Evolutionary conservation across 2,329 filamentous ascomycete genomes (phyloP), one percentile per base, ranked within the genome.

Genomic region (Chaetomiaceae sp.): DNA sequence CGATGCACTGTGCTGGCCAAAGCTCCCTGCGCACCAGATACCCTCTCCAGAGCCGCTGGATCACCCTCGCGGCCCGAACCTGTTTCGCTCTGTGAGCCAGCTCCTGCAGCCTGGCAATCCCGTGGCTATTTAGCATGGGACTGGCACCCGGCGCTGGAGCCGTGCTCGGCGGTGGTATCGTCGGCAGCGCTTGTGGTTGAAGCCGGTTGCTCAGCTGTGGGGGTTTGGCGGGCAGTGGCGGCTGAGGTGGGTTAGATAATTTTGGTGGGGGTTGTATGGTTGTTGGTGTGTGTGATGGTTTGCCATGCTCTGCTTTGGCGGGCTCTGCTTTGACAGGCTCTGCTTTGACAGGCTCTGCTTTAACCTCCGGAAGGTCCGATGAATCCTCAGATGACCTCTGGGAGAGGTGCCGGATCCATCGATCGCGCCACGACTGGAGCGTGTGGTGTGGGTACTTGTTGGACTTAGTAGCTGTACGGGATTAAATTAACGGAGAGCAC

Each of bases 371-470:
- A 16, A n/a, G n/a, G n/a, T 8, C 18, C 11, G 42, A 9, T 13
- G 21, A 13, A 25, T 34, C n/a, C 18, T 25, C 14, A 33, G 29
- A 16, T 25, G n/a, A 42, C 8, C 30, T 27, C 25, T 2, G 10
- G 16, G 51, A 54, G 6, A 63, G 32, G 11, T 55, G 30, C 25
- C 55, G 45, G 4, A 62, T 16, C 36, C 53, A 66, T 25, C 63
- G 60, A 30, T 58, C 57, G 6, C 65, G 63, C 66, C 66, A 69
- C 1, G 65, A 64, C 8, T 66, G 62, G 27, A n/a, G 54, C 1
- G 56, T 57, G 33, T 61, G 64, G 23, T 59, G 52, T 0, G 64
- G 63, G 37, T 63, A 27, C 58, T 23, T 23, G 14, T 10, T 16
- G 13, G n/a, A 2, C 34, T 48, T 38, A 37, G 66, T 68, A 32